Conservation (phyloP, 139 green algal genomes). For the Chlorella sp. region DNA sequence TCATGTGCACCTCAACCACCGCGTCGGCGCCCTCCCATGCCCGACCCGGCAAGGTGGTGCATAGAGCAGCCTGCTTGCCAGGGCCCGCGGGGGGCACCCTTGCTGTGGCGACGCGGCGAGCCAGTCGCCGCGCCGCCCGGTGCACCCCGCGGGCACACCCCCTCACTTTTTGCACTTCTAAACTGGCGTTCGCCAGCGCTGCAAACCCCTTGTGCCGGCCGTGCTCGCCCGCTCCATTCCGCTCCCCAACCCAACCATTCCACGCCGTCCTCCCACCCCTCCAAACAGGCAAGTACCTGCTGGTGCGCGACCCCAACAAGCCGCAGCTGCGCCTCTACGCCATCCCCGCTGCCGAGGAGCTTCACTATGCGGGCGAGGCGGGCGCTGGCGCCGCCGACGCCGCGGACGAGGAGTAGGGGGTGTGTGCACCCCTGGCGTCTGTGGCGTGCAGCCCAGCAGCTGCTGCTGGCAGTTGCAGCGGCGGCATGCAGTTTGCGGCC, state of each 20-base stretch:
- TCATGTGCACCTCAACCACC: slow-evolving; percentile 48
- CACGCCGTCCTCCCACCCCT: neutral
- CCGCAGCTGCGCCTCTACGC: slow-evolving; percentile 86
- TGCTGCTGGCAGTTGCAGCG: too few species aligned
- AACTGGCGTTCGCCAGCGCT: neutral
- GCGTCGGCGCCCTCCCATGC: neutral
- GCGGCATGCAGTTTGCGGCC: too few species aligned
- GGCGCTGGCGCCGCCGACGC: neutral
- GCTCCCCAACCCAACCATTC: neutral
- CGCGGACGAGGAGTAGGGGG: slow-evolving; percentile 2
- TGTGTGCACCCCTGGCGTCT: too few species aligned
- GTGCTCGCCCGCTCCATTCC: neutral
- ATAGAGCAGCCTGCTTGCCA: slow-evolving; percentile 7
- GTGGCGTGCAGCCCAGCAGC: too few species aligned
- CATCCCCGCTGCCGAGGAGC: slow-evolving; percentile 55
- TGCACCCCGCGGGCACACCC: slow-evolving; percentile 4
- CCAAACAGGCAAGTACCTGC: slow-evolving; percentile 76
- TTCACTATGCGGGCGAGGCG: slow-evolving; percentile 2
- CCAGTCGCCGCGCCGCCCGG: neutral
- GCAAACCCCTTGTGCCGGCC: neutral
- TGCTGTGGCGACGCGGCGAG: neutral
- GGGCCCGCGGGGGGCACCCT: neutral
- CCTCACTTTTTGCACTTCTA: neutral
- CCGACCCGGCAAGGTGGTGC: slow-evolving; percentile 39
- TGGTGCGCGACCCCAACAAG: slow-evolving; percentile 97